Percentiles rank a stretch among this genome's conserved stretches.
These are phyloP conservation scores for Ustilago esculenta DNA, from an alignment of 1,284 basidiomycete genomes.

Conservation along the genomic window DNA sequence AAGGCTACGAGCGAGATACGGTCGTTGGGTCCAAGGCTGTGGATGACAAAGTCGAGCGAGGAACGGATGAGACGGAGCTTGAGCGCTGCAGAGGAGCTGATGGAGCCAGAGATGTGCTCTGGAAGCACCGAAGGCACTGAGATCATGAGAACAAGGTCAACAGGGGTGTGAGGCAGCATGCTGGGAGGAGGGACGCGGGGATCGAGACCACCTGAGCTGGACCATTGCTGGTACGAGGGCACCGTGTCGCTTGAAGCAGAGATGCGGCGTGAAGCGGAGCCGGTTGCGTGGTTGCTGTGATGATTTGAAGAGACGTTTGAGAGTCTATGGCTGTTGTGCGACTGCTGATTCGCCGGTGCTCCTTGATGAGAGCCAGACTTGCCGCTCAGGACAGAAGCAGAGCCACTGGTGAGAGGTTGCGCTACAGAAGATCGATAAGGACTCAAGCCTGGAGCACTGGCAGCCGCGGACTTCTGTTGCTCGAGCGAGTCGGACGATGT, in stretches of 20 bases:
- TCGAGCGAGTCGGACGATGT: constrained; percentile 1
- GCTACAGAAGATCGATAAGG: constrained; percentile 7
- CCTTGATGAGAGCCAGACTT: constrained; percentile 45
- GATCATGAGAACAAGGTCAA: constrained; percentile 90
- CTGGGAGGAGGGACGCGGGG: constrained; percentile 55
- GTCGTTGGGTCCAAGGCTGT: constrained; percentile 57
- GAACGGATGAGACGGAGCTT: constrained; percentile 61
- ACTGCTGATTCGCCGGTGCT: constrained; percentile 14
- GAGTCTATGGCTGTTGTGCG: constrained; percentile 11
- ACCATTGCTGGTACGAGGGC: constrained; percentile 55
- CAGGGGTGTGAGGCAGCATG: constrained; percentile 78
- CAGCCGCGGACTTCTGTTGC: constrained; percentile 1
- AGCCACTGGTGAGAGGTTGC: constrained; percentile 21
- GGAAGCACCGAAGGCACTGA: constrained; percentile 74
- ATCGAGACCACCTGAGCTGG: constrained; percentile 58
- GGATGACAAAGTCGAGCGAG: constrained; percentile 58
- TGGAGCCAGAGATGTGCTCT: constrained; percentile 68
- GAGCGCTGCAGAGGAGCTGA: constrained; percentile 77
- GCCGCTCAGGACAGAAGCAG: constrained; percentile 46
- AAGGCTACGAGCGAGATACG: constrained; percentile 58
- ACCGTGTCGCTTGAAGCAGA: constrained; percentile 31
- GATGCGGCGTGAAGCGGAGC: constrained; percentile 7
- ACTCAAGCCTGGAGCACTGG: constrained; percentile 7
- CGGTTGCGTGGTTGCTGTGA: constrained; percentile 30
- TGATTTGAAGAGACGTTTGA: constrained; percentile 38